phyloP scores from a whole-genome alignment of 331 rosid species.

The Malus hybrid region DNA sequence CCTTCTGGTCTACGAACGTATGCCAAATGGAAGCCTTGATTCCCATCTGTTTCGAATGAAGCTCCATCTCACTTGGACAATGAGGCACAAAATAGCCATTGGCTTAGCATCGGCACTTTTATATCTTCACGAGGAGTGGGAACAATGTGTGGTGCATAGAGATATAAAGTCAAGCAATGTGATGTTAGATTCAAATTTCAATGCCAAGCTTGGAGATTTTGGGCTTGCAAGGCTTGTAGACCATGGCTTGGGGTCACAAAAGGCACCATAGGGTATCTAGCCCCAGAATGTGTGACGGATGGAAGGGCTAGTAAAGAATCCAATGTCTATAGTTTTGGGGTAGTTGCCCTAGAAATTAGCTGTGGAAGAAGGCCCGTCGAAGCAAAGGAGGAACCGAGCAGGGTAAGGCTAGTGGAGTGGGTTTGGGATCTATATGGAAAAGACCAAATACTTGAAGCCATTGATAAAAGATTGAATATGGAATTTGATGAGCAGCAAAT shows the following conservation, averaged over 20 bases:
- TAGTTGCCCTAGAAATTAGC: conserved; percentile 56
- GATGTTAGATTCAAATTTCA: conserved; percentile 60
- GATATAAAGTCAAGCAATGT: conserved; percentile 73
- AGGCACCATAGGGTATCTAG: conserved; percentile 71
- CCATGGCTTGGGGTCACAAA: conserved; percentile 68
- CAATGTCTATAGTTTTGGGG: conserved; percentile 73
- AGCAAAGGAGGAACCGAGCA: conserved; percentile 16
- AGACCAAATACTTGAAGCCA: conserved; percentile 31
- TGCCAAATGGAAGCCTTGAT: conserved; percentile 56
- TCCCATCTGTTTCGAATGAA: conserved; percentile 48
- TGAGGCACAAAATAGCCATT: conserved; percentile 48
- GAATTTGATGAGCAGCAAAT: conserved; percentile 39
- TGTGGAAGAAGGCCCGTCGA: conserved; percentile 59
- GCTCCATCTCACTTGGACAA: conserved; percentile 29
- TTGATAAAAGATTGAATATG: conserved; percentile 21
- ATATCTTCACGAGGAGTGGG: conserved; percentile 82
- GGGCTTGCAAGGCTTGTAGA: conserved; percentile 72
- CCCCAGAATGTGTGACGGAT: conserved; percentile 60
- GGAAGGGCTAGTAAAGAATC: conserved; percentile 65
- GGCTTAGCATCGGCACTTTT: conserved; percentile 56
- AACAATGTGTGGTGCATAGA: conserved; percentile 76
- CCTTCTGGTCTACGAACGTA: conserved; percentile 58
- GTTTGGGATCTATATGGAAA: conserved; percentile 61
- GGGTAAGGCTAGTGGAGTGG: conserved; percentile 60
- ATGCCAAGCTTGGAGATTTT: conserved; percentile 63